Base-by-base conservation (phyloP, 768 basidiomycete species). In the Cubamyces sp. region DNA sequence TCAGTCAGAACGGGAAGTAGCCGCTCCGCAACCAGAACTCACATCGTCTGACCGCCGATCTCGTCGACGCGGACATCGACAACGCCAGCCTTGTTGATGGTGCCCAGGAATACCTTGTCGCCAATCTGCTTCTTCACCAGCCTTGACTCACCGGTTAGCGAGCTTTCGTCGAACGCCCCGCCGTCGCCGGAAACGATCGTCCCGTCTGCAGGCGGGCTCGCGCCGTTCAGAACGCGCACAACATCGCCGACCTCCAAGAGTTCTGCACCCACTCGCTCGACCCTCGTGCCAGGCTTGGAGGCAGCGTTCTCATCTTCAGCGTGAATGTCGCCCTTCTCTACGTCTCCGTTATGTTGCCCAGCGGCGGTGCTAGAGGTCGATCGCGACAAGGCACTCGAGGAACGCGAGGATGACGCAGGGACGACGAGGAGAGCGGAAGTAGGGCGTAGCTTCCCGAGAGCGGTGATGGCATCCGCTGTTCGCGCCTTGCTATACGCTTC, bases 201-300 rank as follows among this genome's bases (percentile, higher is more conserved):
- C 2, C 89, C 90, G 72, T 95, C 93, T 1, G 86, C 85, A 15
- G 93, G 88, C 5, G 92, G 93, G 1, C 85, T 87, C 1, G 86
- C 79, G 1, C 93, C 93, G 19, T 84, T 80, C 49, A 80, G 84
- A 19, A 94, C 81, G 21, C 91, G 85, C 43, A 95, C 81, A n/a
- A 87, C 74, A 71, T 95, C 93, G 0, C 88, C 90, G 19, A 88
- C 77, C 68, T 95, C 92, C 18, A 95, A 81, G 30, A 90, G 78
- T 61, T 87, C 84, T 0, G 82, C 81, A 1, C 82, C 66, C 14
- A 87, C 72, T 39, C 74, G 79, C 61, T 80, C 75, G 28, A 81
- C 66, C 49, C 63, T 75, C 54, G 66, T 50, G 12, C 74, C 71
- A 18, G 67, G 53, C 51, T 55, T 49, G 15, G 62, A 66, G 4